Percentiles rank a stretch among this genome's conserved stretches.
Evolutionary conservation across 2,329 filamentous ascomycete genomes (phyloP).

Genomic region (Pseudogymnoascus sp.): DNA sequence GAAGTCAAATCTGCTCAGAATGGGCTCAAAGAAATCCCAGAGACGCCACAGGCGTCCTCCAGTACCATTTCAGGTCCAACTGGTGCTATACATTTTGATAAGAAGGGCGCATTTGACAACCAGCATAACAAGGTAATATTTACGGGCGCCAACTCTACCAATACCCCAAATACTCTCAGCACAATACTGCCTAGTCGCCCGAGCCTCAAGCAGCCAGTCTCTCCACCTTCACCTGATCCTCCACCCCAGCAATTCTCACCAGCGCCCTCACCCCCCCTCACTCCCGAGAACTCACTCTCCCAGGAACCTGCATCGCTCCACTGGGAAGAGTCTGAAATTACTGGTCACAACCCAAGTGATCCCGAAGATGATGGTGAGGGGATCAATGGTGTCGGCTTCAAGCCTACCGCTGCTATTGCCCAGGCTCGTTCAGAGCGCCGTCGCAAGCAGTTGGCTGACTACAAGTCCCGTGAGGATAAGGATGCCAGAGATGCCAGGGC

Average conservation of each 20-base stretch:
- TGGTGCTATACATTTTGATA: neutral
- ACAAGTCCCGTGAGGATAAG: constrained; percentile 50
- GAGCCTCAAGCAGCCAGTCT: neutral
- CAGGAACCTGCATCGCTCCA: constrained; percentile 47
- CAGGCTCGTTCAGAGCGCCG: constrained; percentile 48
- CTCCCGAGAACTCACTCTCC: neutral
- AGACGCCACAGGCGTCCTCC: constrained; percentile 19
- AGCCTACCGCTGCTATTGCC: constrained; percentile 52
- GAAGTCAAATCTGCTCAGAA: neutral
- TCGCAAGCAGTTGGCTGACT: constrained; percentile 53
- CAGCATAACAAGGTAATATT: neutral
- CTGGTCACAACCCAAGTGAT: constrained; percentile 55
- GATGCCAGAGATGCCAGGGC: constrained; percentile 54
- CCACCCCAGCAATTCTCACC: constrained; percentile 8
- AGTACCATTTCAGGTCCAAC: constrained; percentile 9
- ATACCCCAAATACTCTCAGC: neutral
- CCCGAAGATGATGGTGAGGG: constrained; percentile 59
- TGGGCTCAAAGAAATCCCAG: constrained; percentile 19
- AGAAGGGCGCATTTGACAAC: neutral
- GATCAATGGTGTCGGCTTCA: constrained; percentile 61
- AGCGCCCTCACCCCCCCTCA: neutral
- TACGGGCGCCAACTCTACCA: neutral
- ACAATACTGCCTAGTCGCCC: constrained; percentile 17
- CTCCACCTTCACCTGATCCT: constrained; percentile 18
- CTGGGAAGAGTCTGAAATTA: constrained; percentile 62